A percentile compares a stretch with the other conserved stretches of the same genome.
Evolutionary conservation across 768 basidiomycete species (phyloP).

Genomic region (Phlegmacium glaucopus): DNA sequence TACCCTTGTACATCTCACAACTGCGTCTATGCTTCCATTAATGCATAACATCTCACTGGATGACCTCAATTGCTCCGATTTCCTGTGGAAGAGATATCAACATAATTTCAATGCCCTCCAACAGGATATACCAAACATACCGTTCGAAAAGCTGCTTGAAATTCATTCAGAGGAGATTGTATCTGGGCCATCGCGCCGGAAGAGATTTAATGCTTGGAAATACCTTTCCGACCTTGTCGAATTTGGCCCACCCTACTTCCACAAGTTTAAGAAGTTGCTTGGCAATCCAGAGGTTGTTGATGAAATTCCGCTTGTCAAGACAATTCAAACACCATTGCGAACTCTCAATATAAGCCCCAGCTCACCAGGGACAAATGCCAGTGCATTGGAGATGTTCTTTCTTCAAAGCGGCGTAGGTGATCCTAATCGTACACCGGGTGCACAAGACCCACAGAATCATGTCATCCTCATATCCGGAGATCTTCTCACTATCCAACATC

Average conservation of each 20-base stretch:
- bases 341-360: constrained; percentile 21
- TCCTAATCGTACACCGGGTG: constrained; percentile 7
- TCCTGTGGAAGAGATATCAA: constrained; percentile 29
- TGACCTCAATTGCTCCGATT: constrained; percentile 28
- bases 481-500: constrained; percentile 21
- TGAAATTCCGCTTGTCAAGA: constrained; percentile 19
- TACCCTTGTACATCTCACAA: constrained; percentile 30
- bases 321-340: constrained; percentile 12
- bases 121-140: constrained; percentile 3
- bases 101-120: constrained; percentile 17
- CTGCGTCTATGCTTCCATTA: constrained; percentile 27
- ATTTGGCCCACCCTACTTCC: constrained; percentile 23
- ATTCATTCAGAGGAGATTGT: constrained; percentile 14
- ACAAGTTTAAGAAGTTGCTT: constrained; percentile 11
- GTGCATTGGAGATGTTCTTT: constrained; percentile 16
- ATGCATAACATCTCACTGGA: constrained; percentile 14
- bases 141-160: constrained; percentile 12
- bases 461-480: constrained; percentile 25
- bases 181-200: constrained; percentile 15
- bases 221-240: constrained; percentile 22
- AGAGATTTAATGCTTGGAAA: constrained; percentile 26
- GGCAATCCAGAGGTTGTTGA: constrained; percentile 22
- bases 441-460: constrained; percentile 7
- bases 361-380: constrained; percentile 16
- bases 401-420: constrained; percentile 21